Conservation (phyloP, 2,329 filamentous ascomycete species). For the Colletotrichum agaves region DNA sequence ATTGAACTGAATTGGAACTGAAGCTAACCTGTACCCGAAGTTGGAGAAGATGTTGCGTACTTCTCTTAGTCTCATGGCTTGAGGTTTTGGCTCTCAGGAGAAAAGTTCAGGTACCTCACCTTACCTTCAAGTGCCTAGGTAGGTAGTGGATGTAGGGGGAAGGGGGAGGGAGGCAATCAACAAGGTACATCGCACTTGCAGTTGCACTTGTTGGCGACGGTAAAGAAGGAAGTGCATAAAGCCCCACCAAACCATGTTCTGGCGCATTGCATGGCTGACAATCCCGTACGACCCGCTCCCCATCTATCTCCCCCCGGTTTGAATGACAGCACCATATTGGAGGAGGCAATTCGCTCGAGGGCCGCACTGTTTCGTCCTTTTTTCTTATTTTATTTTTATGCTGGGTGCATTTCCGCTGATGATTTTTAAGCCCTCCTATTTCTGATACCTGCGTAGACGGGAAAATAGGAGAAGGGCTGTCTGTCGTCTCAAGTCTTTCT, state of each 20-base stretch:
- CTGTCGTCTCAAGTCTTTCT: conserved; percentile 23
- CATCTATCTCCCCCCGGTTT: conserved; percentile 30
- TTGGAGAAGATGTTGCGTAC: not conserved
- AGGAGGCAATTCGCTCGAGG: conserved; percentile 13
- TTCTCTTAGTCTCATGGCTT: too few relatives aligned
- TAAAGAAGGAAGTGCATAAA: conserved; percentile 14
- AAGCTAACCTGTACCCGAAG: not conserved
- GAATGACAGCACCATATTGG: conserved; percentile 32
- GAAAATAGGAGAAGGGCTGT: conserved; percentile 10
- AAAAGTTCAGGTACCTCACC: too few relatives aligned
- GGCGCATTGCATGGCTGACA: conserved; percentile 25
- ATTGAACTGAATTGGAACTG: not conserved
- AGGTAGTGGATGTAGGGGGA: not conserved
- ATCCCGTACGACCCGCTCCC: conserved; percentile 26
- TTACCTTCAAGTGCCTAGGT: too few relatives aligned
- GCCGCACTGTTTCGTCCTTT: conserved; percentile 26
- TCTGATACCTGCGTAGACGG: conserved; percentile 2
- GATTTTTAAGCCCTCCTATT: not conserved
- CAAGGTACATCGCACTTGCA: too few relatives aligned
- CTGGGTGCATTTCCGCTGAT: not conserved
- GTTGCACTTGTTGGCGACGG: not conserved
- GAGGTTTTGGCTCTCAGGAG: too few relatives aligned
- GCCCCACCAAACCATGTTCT: conserved; percentile 12
- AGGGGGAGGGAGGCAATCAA: not conserved
- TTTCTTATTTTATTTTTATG: conserved; percentile 6